Conservation (phyloP, 805 yeast genomes). For the Wickerhamomyces bisporus region DNA sequence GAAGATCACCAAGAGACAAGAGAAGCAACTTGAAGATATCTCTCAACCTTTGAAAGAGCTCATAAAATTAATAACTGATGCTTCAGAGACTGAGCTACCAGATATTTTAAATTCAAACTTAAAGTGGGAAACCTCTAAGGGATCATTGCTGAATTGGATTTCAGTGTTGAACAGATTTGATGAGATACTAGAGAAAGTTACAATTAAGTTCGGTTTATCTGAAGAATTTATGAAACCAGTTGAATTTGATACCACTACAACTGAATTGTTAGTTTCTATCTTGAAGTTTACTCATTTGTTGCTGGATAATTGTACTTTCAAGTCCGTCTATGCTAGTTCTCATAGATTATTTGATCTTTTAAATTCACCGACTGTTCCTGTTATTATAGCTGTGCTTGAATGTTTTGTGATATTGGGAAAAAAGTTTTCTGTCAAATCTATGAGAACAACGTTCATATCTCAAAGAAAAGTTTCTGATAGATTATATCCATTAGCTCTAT, state of each 20-base stretch:
- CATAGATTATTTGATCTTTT: constrained; percentile 56
- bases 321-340: constrained; percentile 62
- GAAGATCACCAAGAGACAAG: constrained; percentile 25
- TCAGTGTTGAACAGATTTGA: constrained; percentile 74
- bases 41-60: constrained; percentile 30
- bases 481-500: constrained; percentile 42
- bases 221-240: constrained; percentile 42
- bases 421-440: constrained; percentile 44
- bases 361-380: constrained; percentile 52
- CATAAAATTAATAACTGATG: constrained; percentile 33
- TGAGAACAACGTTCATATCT: constrained; percentile 15
- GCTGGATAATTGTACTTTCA: constrained; percentile 63
- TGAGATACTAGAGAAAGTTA: constrained; percentile 48
- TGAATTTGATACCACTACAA: constrained; percentile 42
- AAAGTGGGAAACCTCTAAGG: constrained; percentile 59
- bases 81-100: constrained; percentile 37
- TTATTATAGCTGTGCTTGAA: constrained; percentile 56
- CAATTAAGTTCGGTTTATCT: constrained; percentile 48
- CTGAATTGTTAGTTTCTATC: constrained; percentile 41
- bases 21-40: constrained; percentile 17
- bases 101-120: constrained; percentile 31
- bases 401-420: constrained; percentile 58
- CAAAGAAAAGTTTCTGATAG: constrained; percentile 23
- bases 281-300: constrained; percentile 58
- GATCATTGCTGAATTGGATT: constrained; percentile 73